Evolutionary conservation across 441 rosid species (phyloP), one percentile per base, ranked within the genome.

Genomic region (Euphorbia schlechtendalii): DNA sequence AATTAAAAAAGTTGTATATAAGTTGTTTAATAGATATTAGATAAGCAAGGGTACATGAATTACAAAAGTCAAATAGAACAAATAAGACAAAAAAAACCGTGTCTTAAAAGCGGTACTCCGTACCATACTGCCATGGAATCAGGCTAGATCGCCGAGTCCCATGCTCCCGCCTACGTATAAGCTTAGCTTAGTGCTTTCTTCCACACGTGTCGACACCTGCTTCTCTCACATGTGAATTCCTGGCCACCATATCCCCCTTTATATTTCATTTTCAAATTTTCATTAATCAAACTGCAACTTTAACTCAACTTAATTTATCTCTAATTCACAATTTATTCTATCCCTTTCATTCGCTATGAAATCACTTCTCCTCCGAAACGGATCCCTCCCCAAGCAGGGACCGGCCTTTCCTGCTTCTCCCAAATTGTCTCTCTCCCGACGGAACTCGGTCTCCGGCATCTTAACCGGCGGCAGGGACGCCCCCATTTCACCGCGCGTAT

Each of bases 321-420:
- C 3, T 24, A 34, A 12, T 20, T 20, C 1, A 1, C 0, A 36
- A 54, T 18, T 6, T 2, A 32, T 32, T 32, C 6, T 6, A 32
- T 32, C 6, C 3, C 6, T 32, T 6, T 32, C 4, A 32, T 32
- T 32, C 45, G 70, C 68, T 59, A 91, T 91, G 98, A 77, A 84
- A 66, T 74, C 82, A 62, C 56, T 70, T 64, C 68, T 85, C 49
- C 12, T 82, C 27, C 71, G 92, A 74, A 77, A 86, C 68, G 85
- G 87, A 67, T 88, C 91, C 53, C 61, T 79, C 61, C 75, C 84
- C 67, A 64, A 63, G 54, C 69, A 52, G 15, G 48, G 69, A 36
- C 68, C 74, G 52, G 66, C 67, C 9, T 54, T 65, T 5, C 22
- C 83, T n/a, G 65, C 73, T 53, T 76, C 86, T 71, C 76, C 52